Base-by-base conservation (phyloP, 495 filamentous ascomycete species). In the Penicillium cinerascens region DNA sequence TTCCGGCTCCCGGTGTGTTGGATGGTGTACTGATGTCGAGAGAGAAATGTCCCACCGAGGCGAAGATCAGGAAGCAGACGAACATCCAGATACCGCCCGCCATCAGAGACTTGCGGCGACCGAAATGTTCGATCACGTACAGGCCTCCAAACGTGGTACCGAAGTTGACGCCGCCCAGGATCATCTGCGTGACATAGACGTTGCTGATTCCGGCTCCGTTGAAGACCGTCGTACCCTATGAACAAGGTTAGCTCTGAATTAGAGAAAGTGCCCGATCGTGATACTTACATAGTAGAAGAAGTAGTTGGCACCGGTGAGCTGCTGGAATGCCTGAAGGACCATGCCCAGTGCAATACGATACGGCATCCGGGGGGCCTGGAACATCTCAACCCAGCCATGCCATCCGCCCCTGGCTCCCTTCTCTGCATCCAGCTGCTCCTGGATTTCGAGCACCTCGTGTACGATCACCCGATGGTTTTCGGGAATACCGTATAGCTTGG, bases 101-200 rank as follows among this genome's bases (percentile, higher is more conserved):
- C 46, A 89, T 84, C 18, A 92, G 72, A 0, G 81, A 78, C 33
- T 73, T 79, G 25, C 88, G 79, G 9, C 88, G 82, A 17, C 87
- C 86, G 42, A 78, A 86, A 44, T 80, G 75, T 55, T 88, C 82
- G 29, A 91, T 84, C 25, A 88, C 65, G 49, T 82, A 89, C 21
- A 92, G 66, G 44, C 86, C 86, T 13, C 75, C 77, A 54, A 90
- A 83, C 2, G 88, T 91, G 26, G 79, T 82, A 22, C 67, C 78
- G 29, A 91, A 84, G 58, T 92, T 91, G 54, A 92, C 85, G 3
- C 74, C 79, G 11, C 83, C 83, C 0, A 88, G 76, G 45, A 91
- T 90, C 59, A 91, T 84, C 51, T 85, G 82, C 0, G 86, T 89
- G 10, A 87, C 74, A 61, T 79, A 89, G 46, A 75, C 78, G 64